Percentiles rank a stretch among this genome's conserved stretches.
phyloP scores from a whole-genome alignment of 805 yeast species.

The Candida corydali region DNA sequence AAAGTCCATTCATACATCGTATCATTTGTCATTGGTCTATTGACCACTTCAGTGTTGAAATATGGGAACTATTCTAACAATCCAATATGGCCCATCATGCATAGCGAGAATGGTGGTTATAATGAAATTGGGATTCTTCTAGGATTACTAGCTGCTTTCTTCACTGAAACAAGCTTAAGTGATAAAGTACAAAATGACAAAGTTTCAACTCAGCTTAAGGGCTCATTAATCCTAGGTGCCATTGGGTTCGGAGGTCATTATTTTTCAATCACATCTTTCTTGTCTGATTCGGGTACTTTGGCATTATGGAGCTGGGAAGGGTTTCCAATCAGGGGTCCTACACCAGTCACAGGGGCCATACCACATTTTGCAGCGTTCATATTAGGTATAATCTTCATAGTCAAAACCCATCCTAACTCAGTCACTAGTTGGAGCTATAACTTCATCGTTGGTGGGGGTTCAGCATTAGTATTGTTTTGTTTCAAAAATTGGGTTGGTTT shows the following conservation, averaged over 20 bases:
- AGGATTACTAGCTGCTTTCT: slow-evolving; percentile 61
- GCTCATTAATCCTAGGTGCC: slow-evolving; percentile 49
- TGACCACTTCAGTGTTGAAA: slow-evolving; percentile 70
- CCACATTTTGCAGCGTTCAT: slow-evolving; percentile 57
- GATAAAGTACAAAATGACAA: slow-evolving; percentile 8
- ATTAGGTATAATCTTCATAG: slow-evolving; percentile 41
- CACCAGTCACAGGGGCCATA: slow-evolving; percentile 82
- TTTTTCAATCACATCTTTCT: slow-evolving; percentile 66
- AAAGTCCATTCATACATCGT: slow-evolving; percentile 44
- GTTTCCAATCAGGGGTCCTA: slow-evolving; percentile 79
- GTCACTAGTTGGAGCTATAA: slow-evolving; percentile 27
- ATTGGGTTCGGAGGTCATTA: slow-evolving; percentile 74
- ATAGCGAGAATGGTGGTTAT: slow-evolving; percentile 79
- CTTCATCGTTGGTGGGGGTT: slow-evolving; percentile 41
- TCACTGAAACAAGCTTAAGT: slow-evolving; percentile 42
- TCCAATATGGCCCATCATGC: slow-evolving; percentile 96
- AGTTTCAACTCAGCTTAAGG: slow-evolving; percentile 24
- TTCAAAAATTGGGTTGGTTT: slow-evolving; percentile 70
- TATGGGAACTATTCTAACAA: slow-evolving; percentile 78
- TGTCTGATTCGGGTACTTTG: slow-evolving; percentile 80
- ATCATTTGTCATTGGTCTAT: slow-evolving; percentile 67
- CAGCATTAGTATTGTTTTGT: slow-evolving; percentile 47
- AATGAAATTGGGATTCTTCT: slow-evolving; percentile 63
- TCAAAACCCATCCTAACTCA: slow-evolving; percentile 19
- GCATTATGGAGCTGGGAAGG: slow-evolving; percentile 98